phyloP scores from a whole-genome alignment of 306 rosid genomes.

The Malus orientalis region DNA sequence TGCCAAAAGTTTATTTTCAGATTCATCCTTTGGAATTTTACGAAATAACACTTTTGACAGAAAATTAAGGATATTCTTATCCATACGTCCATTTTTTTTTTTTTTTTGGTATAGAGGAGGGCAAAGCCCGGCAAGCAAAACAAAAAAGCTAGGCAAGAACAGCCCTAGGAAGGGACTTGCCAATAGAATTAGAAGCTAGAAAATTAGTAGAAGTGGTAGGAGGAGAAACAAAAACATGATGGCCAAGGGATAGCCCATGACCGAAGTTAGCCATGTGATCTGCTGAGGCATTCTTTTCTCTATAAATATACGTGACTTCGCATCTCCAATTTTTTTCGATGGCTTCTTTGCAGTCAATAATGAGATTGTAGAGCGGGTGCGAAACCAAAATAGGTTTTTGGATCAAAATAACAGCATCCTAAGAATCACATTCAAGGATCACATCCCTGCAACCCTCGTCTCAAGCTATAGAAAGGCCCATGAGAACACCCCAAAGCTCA shows the following conservation, averaged over 20 bases:
- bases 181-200: background rate
- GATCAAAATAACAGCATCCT: background rate
- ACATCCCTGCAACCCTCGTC: background rate
- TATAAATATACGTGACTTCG: too few species aligned
- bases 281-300: too few species aligned
- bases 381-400: background rate
- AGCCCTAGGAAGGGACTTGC: background rate
- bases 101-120: too few species aligned
- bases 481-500: background rate
- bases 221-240: background rate
- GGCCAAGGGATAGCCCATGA: background rate
- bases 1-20: background rate
- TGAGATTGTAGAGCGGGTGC: background rate
- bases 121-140: too few species aligned
- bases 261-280: background rate
- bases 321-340: background rate
- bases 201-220: background rate
- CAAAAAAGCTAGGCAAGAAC: background rate
- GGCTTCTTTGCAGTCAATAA: background rate
- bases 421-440: background rate
- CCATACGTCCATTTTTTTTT: too few species aligned
- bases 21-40: background rate
- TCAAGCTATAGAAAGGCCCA: background rate
- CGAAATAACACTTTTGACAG: background rate
- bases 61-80: background rate